Evolutionary conservation across 23 red algal genomes (phyloP).

Genomic region (Gracilaria gracilis): DNA sequence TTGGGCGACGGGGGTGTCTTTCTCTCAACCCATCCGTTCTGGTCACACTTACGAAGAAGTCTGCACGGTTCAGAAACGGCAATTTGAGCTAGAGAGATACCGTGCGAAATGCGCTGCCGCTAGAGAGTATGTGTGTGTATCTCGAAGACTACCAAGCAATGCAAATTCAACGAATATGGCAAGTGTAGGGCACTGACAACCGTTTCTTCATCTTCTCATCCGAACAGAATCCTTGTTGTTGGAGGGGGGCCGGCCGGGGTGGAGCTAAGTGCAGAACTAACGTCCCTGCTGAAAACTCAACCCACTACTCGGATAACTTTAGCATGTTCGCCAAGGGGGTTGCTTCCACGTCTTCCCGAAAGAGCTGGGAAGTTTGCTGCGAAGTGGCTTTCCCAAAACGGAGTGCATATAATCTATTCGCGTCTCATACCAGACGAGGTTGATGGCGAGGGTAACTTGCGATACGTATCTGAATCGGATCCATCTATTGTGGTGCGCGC

Average conservation of each 20-base stretch:
- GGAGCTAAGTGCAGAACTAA: conserved; percentile 60
- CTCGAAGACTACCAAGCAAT: not conserved
- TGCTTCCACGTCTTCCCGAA: conserved; percentile 51
- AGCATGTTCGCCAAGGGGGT: conserved; percentile 27
- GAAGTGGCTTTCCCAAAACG: conserved; percentile 21
- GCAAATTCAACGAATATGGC: no score
- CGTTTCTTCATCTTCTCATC: not conserved
- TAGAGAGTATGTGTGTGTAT: conserved; percentile 38
- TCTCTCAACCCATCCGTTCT: conserved; percentile 45
- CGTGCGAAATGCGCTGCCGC: conserved; percentile 4
- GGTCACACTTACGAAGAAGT: conserved; percentile 11
- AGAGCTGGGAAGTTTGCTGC: conserved; percentile 36
- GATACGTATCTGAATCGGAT: conserved; percentile 29
- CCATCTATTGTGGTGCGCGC: conserved; percentile 20
- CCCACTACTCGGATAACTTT: conserved; percentile 20
- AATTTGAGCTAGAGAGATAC: conserved; percentile 45
- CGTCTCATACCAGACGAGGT: conserved; percentile 15
- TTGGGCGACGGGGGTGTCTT: conserved; percentile 65
- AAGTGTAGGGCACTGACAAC: no score
- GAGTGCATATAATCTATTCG: conserved; percentile 19
- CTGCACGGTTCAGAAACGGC: conserved; percentile 33
- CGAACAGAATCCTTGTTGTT: conserved; percentile 51
- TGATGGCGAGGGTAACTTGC: not conserved
- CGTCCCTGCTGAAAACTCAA: not conserved
- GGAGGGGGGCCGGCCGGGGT: conserved; percentile 64